Evolutionary conservation across 495 filamentous ascomycete species (phyloP), one percentile per base, ranked within the genome.

Genomic region (Penicillium goetzii): DNA sequence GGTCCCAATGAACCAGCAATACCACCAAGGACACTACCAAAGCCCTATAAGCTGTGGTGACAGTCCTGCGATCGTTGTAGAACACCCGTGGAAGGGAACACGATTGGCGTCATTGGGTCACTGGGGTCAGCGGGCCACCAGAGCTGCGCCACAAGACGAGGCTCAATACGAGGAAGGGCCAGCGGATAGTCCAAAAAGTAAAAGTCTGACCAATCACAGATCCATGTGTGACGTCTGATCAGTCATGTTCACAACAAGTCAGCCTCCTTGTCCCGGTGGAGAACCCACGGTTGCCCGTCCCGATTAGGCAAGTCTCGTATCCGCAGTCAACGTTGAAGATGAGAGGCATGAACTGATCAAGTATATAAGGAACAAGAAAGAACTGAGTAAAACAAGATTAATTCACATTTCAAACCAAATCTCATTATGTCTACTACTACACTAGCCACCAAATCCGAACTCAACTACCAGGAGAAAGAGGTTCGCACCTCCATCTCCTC

Each of bases 251-350:
- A 32, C 30, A 8, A 8, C 30, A 32, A 32, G 30, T 32, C 30
- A 32, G 30, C 30, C 30, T 32, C 8, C 30, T 17, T 40, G 15
- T 14, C 43, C 19, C 43, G 19, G 41, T 23, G 41, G 19, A 47
- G 25, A 51, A 17, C 8, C 47, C 25, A 51, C 47, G 47, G 47
- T 17, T 51, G 47, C 25, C 47, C 30, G 52, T 55, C 66, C 59
- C 58, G 51, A 71, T 32, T 52, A 69, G 69, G 67, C 56, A 69
- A 69, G 12, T 65, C 57, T 69, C 67, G 69, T 72, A 72, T 72
- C 32, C 56, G 60, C 43, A 47, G 43, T 40, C 15, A 47, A 25
- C 43, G 7, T 30, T 51, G 47, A 51, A 17, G 23, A 30, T 51
- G 52, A 36, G 30, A 34, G 33, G 23, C 8, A 53, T 14, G 12